phyloP scores from a whole-genome alignment of 2,329 filamentous ascomycete genomes.

The Cadophora malorum region DNA sequence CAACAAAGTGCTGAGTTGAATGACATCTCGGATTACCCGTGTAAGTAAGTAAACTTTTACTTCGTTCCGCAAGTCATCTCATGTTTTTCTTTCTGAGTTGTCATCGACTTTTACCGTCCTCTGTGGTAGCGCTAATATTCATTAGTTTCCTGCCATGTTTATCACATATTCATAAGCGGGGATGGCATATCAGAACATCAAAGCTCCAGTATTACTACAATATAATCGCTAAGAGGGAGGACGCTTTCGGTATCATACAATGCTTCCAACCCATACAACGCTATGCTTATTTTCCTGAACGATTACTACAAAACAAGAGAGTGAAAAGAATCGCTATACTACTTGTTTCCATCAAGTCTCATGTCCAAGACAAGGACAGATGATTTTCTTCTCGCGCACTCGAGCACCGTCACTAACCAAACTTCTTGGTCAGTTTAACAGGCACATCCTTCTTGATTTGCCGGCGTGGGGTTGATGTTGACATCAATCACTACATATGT shows the following conservation, averaged over 20 bases:
- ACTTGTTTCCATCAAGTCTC: slow-evolving; percentile 1
- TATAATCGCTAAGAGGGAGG: slow-evolving; percentile 25
- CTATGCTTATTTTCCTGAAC: slow-evolving; percentile 45
- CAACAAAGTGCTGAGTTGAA: background rate
- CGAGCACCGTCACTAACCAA: background rate
- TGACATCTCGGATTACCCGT: too few relatives aligned
- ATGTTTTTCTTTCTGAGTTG: background rate
- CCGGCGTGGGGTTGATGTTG: slow-evolving; percentile 76
- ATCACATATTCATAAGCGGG: background rate
- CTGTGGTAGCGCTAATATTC: background rate
- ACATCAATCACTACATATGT: slow-evolving; percentile 83
- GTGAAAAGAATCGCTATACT: slow-evolving; percentile 30
- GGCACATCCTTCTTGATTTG: slow-evolving; percentile 75
- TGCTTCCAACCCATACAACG: slow-evolving; percentile 40
- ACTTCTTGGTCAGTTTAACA: slow-evolving; percentile 54
- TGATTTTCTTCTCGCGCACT: background rate
- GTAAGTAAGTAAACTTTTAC: background rate
- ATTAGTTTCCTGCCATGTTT: background rate
- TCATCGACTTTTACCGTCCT: background rate
- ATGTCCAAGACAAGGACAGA: background rate
- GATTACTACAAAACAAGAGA: slow-evolving; percentile 38
- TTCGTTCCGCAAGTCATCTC: background rate
- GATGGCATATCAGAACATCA: background rate
- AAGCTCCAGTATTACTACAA: slow-evolving; percentile 27
- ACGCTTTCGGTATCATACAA: slow-evolving; percentile 45